Evolutionary conservation across 371 early-diverging fungal species (phyloP).

Genomic region (Nematocida sp.): DNA sequence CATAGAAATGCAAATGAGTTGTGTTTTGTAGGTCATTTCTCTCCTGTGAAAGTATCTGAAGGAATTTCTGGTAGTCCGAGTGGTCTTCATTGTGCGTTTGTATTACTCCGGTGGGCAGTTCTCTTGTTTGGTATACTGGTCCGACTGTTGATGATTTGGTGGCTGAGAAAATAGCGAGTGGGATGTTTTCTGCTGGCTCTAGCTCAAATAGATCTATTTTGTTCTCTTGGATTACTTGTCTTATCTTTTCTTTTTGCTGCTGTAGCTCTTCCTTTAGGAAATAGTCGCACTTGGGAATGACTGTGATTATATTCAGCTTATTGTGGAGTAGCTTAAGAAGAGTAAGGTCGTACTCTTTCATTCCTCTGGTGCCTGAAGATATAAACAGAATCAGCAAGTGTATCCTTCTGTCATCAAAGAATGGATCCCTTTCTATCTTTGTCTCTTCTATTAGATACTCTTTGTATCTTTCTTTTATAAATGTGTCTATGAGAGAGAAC

Average conservation of each 20-base stretch:
- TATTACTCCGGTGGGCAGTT: slow-evolving; percentile 35
- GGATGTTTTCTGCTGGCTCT: background rate
- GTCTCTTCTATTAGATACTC: slow-evolving; percentile 62
- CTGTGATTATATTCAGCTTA: slow-evolving; percentile 61
- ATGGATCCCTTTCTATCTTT: slow-evolving; percentile 61
- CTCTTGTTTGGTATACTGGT: slow-evolving; percentile 1
- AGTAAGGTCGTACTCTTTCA: slow-evolving; percentile 59
- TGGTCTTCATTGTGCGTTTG: slow-evolving; percentile 48
- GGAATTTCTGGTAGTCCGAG: slow-evolving; percentile 56
- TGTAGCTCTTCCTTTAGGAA: slow-evolving; percentile 49
- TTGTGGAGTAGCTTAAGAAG: slow-evolving; percentile 56
- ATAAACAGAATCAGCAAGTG: slow-evolving; percentile 62
- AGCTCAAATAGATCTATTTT: slow-evolving; percentile 57
- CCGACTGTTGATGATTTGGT: background rate
- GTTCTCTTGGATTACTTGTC: slow-evolving; percentile 46
- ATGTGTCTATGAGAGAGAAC: slow-evolving; percentile 54
- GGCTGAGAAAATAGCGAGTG: background rate
- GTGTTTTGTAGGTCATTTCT: slow-evolving; percentile 55
- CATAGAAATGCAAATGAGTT: slow-evolving; percentile 62
- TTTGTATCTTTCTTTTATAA: slow-evolving; percentile 59
- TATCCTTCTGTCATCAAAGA: slow-evolving; percentile 62
- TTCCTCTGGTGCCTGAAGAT: slow-evolving; percentile 49
- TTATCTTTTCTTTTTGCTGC: slow-evolving; percentile 46
- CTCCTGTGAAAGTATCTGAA: slow-evolving; percentile 51
- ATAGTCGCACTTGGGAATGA: slow-evolving; percentile 64